Base-by-base conservation (phyloP, 2,329 filamentous ascomycete species). In the Fusarium concolor region DNA sequence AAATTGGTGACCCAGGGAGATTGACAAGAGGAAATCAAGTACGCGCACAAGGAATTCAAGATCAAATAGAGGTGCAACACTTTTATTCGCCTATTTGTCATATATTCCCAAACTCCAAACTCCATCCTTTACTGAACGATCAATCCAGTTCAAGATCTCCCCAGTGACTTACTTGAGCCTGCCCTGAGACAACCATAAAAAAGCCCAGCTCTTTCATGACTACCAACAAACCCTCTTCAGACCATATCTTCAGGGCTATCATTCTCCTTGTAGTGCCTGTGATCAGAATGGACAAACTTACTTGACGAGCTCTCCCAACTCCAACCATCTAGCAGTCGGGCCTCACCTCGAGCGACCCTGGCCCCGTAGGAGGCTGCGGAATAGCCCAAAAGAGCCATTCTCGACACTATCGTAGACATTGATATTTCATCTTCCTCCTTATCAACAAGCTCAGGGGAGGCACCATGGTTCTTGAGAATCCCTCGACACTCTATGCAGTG, bases 401-500 rank as follows among this genome's bases (percentile, higher is more conserved):
- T n/a, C 24, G 10, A 31, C 15, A 3, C 17, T 3, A 29, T 9
- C 15, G 37, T 29, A 4, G 14, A 15, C 6, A n/a, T 14, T n/a
- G 31, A 17, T 7, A 24, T 29, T 8, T 39, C 17, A 8, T 47
- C 22, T 24, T 24, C 39, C 18, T 62, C 59, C 18, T 24, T 53
- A 12, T 55, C 38, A n/a, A 31, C 43, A n/a, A 53, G n/a, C 14
- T 28, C 56, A 7, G 20, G 22, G 11, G 24, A 12, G 1, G n/a
- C 17, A 3, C 61, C 62, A 12, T 20, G 39, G n/a, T 6, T 11
- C 10, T 24, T 39, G 18, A 57, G 29, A 14, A 15, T 49, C 33
- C 49, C 26, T 17, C 63, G 62, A 9, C 62, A 67, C 11, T n/a
- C n/a, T 10, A 35, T 50, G 33, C 62, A 67, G 22, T 67, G 56